Base-by-base conservation (phyloP, 2,329 filamentous ascomycete genomes). In the Plenodomus biglobosus region DNA sequence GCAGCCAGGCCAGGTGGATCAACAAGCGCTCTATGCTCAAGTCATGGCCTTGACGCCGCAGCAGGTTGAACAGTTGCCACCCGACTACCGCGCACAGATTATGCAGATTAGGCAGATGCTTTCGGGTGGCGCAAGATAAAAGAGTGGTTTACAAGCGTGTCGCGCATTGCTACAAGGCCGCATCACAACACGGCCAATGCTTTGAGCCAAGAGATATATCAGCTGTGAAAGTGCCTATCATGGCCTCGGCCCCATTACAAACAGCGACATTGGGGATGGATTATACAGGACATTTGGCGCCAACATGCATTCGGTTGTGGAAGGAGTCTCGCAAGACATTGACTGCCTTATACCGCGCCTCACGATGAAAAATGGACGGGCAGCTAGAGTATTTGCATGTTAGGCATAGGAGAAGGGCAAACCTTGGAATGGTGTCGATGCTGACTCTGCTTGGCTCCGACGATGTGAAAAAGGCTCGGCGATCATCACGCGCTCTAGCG, bases 41-140 rank as follows among this genome's bases (percentile, higher is more conserved):
- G 87, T 96, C 40, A 79, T 96, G 76, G 83, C 81, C 44, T 84
- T 96, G 76, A 83, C 90, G 2, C 87, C 89, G 63, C 81, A 88
- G 49, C 84, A 89, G 47, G 91, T 97, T 59, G 87, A 92, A 67
- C 82, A 84, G 64, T 76, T 96, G 40, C 85, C 87, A 5, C 87
- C 90, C 32, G 81, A 83, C 17, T 86, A 94, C 64, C 80, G 87
- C 44, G 82, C 83, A 52, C 90, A 96, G 71, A 86, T 97, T 46
- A 81, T 96, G 76, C 79, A 85, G 32, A 76, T 96, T 46, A 80
- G 90, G 45, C 85, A 86, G 56, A 80, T 82, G 46, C 79, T 89
- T 60, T 76, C 67, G 62, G 54, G 46, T 19, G 66, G 64, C 16
- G 55, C 55, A 19, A 56, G 59, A 19, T 53, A 15, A 46, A 51